These are phyloP conservation scores for Russula emetica DNA, from an alignment of 768 basidiomycete species.

Conservation along the genomic window DNA sequence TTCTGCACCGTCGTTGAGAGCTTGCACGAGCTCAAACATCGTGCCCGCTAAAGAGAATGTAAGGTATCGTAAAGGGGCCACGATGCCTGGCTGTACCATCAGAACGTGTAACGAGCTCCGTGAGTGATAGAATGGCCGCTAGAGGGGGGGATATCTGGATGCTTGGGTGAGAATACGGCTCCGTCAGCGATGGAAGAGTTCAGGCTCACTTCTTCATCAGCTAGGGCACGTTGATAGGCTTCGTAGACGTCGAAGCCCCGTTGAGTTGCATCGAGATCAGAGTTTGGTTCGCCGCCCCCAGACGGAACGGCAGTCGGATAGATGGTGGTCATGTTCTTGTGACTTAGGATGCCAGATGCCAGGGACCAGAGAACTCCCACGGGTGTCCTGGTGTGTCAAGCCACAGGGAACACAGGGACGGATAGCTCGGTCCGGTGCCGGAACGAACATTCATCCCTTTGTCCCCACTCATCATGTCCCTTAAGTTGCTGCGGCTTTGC, in stretches of 20 bases:
- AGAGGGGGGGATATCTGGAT: slow-evolving; percentile 72
- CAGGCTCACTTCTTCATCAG: slow-evolving; percentile 58
- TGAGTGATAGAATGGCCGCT: slow-evolving; percentile 83
- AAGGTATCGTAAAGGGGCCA: slow-evolving; percentile 16
- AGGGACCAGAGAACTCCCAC: background rate
- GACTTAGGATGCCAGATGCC: background rate
- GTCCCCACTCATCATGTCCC: background rate
- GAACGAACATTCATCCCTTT: background rate
- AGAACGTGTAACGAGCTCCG: slow-evolving; percentile 75
- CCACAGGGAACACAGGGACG: slow-evolving; percentile 4
- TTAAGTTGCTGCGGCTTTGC: no score
- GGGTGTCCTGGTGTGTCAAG: no score
- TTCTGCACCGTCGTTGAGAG: slow-evolving; percentile 70
- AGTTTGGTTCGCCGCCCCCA: background rate
- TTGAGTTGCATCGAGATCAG: slow-evolving; percentile 4
- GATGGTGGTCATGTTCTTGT: slow-evolving; percentile 17
- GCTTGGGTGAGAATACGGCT: slow-evolving; percentile 10
- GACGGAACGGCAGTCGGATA: slow-evolving; percentile 12
- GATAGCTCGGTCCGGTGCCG: slow-evolving; percentile 2
- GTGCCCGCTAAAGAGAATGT: slow-evolving; percentile 59
- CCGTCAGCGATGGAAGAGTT: background rate
- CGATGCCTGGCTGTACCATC: slow-evolving; percentile 47
- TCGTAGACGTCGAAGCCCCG: slow-evolving; percentile 43
- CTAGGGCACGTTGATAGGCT: slow-evolving; percentile 57
- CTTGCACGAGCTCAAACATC: slow-evolving; percentile 88